Base-by-base conservation (phyloP, 2,329 filamentous ascomycete species). In the Fusarium lyarnte region DNA sequence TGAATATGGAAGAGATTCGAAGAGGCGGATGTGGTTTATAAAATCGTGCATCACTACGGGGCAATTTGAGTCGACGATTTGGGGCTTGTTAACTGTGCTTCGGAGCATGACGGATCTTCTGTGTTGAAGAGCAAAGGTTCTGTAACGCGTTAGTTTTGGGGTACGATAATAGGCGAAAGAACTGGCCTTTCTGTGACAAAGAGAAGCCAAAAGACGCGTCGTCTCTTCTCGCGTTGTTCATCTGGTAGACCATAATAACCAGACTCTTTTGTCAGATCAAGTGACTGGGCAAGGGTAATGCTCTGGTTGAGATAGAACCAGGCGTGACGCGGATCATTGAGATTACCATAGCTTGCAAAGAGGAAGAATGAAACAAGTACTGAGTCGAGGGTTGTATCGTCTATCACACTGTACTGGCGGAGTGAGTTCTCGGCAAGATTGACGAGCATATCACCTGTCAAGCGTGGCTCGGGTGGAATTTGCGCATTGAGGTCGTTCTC, bases 261-360 rank as follows among this genome's bases (percentile, higher is more conserved):
- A 1, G 70, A 55, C 46, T 81, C 79, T 10, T 69, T 70, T 6
- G 78, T 78, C 1, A 80, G 47, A 6, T 77, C 73, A 10, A 81
- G 75, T 0, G 77, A 69, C 14, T 79, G 75, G 1, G 78, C 77
- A 13, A 81, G 72, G 0, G 75, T 76, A 8, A 80, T 79, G 21
- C 76, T 78, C 42, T 81, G 79, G n/a, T 78, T 80, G 3, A 81
- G 72, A 49, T 79, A 80, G 31, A 80, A 81, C 74, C 76, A 79
- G 1, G 79, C 79, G 35, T 78, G 77, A 0, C 74, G 66, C 0
- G 70, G 53, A 21, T 79, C 77, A 23, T 80, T 66, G 10, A 77
- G 69, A 27, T 81, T 80, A 3, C 78, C 79, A 29, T 81, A 79
- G 21, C 76, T 76, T 0, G 78, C 76, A 42, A 80, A 80, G 0